These are phyloP conservation scores for Xerocomus brunneocitrinus DNA, from an alignment of 768 basidiomycete species.

Conservation along the genomic window DNA sequence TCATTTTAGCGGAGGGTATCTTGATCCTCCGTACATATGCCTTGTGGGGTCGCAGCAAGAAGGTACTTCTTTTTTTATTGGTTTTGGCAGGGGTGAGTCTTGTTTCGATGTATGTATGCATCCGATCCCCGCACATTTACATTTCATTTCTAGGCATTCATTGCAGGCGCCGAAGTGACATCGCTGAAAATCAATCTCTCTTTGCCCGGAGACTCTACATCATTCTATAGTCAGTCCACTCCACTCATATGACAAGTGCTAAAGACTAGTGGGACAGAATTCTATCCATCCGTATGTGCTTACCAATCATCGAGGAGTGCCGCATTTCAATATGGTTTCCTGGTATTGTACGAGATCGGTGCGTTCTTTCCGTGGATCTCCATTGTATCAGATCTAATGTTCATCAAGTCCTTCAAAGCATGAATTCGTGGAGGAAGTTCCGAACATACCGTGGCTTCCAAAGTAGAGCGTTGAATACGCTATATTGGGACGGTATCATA, in stretches of 20 bases:
- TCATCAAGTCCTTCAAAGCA: conserved; percentile 20
- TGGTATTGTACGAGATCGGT: conserved; percentile 23
- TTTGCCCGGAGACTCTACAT: conserved; percentile 14
- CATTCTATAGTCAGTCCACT: conserved; percentile 19
- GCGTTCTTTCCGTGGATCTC: neutral
- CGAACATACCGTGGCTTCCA: conserved; percentile 16
- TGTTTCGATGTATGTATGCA: neutral
- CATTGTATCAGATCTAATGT: neutral
- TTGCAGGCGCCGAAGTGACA: conserved; percentile 12
- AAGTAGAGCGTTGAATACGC: conserved; percentile 17
- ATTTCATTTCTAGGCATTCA: conserved; percentile 8
- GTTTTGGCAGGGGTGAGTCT: conserved; percentile 15
- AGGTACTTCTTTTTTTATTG: conserved; percentile 14
- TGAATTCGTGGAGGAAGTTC: conserved; percentile 24
- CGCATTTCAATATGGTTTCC: conserved; percentile 10
- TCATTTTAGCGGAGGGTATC: conserved; percentile 15
- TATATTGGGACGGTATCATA: conserved; percentile 27
- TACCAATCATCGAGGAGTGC: conserved; percentile 14
- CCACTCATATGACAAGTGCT: neutral
- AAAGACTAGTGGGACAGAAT: conserved; percentile 6
- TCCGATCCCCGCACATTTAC: neutral
- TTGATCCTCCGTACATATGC: conserved; percentile 28
- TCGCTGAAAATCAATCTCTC: conserved; percentile 3
- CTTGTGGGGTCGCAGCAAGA: conserved; percentile 20
- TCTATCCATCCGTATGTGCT: conserved; percentile 16